Evolutionary conservation across 352 stramenopile species (phyloP).

Genomic region (Thalassiosira mediterranea): DNA sequence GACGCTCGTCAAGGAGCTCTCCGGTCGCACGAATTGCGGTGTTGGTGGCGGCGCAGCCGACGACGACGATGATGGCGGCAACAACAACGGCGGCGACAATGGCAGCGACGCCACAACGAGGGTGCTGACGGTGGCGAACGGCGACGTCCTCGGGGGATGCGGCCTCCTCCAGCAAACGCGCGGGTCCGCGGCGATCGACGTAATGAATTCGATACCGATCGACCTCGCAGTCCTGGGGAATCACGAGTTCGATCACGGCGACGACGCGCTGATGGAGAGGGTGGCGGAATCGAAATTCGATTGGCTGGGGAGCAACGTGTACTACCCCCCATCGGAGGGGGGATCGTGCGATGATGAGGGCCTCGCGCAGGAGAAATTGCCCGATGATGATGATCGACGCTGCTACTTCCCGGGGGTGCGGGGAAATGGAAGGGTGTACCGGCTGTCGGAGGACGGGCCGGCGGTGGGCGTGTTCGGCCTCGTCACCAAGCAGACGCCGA

Average conservation of each 20-base stretch:
- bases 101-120: neutral
- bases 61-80: neutral
- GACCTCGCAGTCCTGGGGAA: constrained; percentile 54
- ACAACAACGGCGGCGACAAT: neutral
- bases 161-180: constrained; percentile 35
- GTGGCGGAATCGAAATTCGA: constrained; percentile 38
- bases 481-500: constrained; percentile 48
- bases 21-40: neutral
- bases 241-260: constrained; percentile 66
- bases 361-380: neutral
- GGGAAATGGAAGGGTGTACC: constrained; percentile 40
- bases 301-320: constrained; percentile 63
- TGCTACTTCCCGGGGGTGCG: constrained; percentile 42
- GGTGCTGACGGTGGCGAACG: constrained; percentile 44
- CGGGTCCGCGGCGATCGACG: constrained; percentile 46
- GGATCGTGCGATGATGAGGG: neutral
- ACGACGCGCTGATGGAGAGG: constrained; percentile 45
- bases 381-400: constrained; percentile 1
- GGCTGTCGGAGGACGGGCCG: constrained; percentile 25
- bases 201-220: constrained; percentile 61
- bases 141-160: constrained; percentile 61
- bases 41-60: neutral
- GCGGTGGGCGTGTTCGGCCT: constrained; percentile 60
- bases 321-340: constrained; percentile 17
- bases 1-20: constrained; percentile 48